These are phyloP conservation scores for Pythium brassicae DNA, from an alignment of 352 stramenopile genomes.

Conservation along the genomic window DNA sequence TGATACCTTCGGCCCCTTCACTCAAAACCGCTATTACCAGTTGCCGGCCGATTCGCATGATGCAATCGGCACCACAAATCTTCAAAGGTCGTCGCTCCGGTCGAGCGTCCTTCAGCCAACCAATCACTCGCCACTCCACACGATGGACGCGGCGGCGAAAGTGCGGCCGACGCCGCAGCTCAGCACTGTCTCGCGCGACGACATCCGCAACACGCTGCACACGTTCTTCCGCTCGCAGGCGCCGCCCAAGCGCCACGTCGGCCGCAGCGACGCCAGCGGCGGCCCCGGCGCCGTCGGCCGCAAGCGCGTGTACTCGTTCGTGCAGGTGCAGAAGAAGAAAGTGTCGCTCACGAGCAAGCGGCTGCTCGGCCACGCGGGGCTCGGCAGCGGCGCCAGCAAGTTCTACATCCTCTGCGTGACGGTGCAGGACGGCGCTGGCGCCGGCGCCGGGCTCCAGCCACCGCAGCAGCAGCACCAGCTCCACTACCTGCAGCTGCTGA, in stretches of 20 bases:
- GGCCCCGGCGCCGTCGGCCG: conserved; percentile 7
- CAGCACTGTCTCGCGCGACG: conserved; percentile 43
- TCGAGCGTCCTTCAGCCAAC: too few relatives aligned
- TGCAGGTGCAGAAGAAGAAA: conserved; percentile 69
- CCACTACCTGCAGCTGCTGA: conserved; percentile 64
- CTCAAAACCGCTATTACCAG: too few relatives aligned
- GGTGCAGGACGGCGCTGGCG: conserved; percentile 27
- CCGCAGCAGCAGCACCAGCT: conserved; percentile 19
- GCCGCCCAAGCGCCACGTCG: conserved; percentile 16
- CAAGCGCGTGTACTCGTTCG: conserved; percentile 50
- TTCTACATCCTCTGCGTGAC: conserved; percentile 71
- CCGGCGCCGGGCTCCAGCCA: not conserved
- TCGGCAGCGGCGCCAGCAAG: conserved; percentile 29
- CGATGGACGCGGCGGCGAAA: conserved; percentile 12
- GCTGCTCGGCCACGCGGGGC: conserved; percentile 33
- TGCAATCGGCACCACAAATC: too few relatives aligned
- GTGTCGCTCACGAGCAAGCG: conserved; percentile 44
- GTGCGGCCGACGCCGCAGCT: conserved; percentile 15
- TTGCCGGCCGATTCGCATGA: too few relatives aligned
- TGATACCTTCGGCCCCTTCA: too few relatives aligned
- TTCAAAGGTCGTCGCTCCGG: too few relatives aligned
- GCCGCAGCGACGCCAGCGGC: not conserved
- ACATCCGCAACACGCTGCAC: conserved; percentile 61
- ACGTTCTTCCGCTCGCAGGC: conserved; percentile 51
- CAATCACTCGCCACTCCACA: too few relatives aligned